Base-by-base conservation (phyloP, 75 land plant species). In the Pinus taeda region DNA sequence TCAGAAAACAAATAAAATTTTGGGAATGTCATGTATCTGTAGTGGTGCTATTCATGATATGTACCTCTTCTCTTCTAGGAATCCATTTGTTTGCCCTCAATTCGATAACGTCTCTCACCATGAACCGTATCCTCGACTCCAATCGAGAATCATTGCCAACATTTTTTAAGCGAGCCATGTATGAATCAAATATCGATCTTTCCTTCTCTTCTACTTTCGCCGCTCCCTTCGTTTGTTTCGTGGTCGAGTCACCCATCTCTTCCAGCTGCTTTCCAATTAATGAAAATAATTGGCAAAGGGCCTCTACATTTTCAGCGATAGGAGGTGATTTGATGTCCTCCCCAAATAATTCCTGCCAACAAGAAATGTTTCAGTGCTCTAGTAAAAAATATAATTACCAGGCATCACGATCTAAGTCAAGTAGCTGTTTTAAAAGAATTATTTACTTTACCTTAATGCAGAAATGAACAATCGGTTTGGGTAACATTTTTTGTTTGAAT, bases 231-330 rank as follows among this genome's bases (percentile, higher is more conserved):
- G 1, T 2, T 0, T 73, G 72, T 60, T 78, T 73, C 26, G 26
- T 26, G 26, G 26, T 26, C 4, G 91, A 87, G 73, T 88, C 93
- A 1, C 75, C 80, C 33, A 33, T 33, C 33, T 33, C 33, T 71
- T 95, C 95, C 71, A 95, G 81, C 78, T 92, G 90, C 83, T 95
- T 95, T 3, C 98, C 98, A 62, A 90, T 90, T 8, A 91, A 24
- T 57, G 77, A 73, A 95, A 90, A 4, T 42, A 95, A 83, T 57
- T 92, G 98, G 74, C 93, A 92, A 65, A 95, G 88, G 12, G 95
- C 98, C 79, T 95, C 98, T 18, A 95, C 93, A 76, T 92, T 95
- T 69, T 92, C 93, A 82, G 90, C 95, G 24, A 73, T 91, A 36
- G 98, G 95, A 75, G 81, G 82, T 56, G 74, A 73, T 66, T 84